Base-by-base conservation (phyloP, 2,329 filamentous ascomycete species). In the Paraphoma chrysanthemicola region DNA sequence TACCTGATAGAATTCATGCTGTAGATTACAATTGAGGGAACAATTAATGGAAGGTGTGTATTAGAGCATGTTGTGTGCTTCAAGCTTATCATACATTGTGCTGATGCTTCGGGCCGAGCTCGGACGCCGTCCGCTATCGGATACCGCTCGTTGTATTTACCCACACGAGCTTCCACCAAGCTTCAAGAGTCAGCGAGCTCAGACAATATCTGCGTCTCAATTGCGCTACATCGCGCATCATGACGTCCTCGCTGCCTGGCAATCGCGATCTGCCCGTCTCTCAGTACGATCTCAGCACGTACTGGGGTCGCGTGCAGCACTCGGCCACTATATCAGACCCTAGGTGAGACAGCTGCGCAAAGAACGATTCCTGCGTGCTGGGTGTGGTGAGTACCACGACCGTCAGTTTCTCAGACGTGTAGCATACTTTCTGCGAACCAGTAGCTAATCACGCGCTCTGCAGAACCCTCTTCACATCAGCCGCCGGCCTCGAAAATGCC, bases 301-400 rank as follows among this genome's bases (percentile, higher is more conserved):
- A 99, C 81, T 95, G 91, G 91, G 95, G 95, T 64, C 89, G 95
- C 56, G 95, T 98, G 72, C 87, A 86, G 80, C 94, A 99, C 81
- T 89, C 93, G 16, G 90, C 91, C 59, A 89, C 93, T 70, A 88
- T 99, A 70, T 90, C 93, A 75, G 95, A 99, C 83, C 95, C 95
- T 67, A 95, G 93, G 94, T 98, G 84, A 88, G 91, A 70, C 56
- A 71, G 60, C 60, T 63, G 62, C 63, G 62, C 60, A 62, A 55
- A 50, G 42, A 59, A 45, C 12, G 16, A 60, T 48, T 55, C 23
- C 41, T 65, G 55, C 56, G 48, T 59, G 53, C 57, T 65, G 62
- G 66, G 67, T 64, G 72, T 77, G 72, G 74, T 77, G 73, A 76
- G 73, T 77, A 63, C 69, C 71, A 75, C 72, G 62, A 68, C 69